These are phyloP conservation scores for Psilocybe cubensis DNA, from an alignment of 768 basidiomycete species.

Conservation along the genomic window DNA sequence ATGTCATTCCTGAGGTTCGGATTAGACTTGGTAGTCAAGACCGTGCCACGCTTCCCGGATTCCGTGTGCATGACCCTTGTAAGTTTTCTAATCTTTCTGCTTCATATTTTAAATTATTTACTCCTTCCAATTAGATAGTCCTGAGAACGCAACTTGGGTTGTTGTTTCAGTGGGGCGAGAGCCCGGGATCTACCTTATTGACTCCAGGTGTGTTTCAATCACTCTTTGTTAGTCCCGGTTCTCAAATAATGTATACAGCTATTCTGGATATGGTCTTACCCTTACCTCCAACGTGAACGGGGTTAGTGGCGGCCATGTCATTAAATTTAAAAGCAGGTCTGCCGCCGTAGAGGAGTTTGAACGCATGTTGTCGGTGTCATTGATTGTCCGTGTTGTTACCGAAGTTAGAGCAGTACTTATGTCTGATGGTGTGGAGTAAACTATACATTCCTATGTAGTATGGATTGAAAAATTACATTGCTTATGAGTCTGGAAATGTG, in stretches of 20 bases:
- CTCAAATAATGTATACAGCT: not conserved
- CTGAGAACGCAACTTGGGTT: not conserved
- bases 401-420: not conserved
- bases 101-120: not conserved
- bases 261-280: not conserved
- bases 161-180: not conserved
- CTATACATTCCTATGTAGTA: not conserved
- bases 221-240: not conserved
- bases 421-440: not conserved
- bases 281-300: not conserved
- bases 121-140: not conserved
- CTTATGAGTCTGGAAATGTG: too few relatives aligned
- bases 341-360: not conserved
- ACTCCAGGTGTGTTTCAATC: not conserved
- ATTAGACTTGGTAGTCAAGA: not conserved
- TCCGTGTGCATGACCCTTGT: not conserved
- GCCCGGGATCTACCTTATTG: not conserved
- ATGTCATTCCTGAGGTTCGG: not conserved
- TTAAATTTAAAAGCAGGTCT: not conserved
- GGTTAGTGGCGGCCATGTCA: not conserved
- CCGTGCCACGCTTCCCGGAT: not conserved
- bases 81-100: not conserved
- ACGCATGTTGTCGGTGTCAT: not conserved
- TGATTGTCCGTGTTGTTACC: not conserved
- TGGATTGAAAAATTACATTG: too few relatives aligned